These are phyloP conservation scores for Tetrapyrgos nigripes DNA, from an alignment of 1,284 basidiomycete species.

Conservation along the genomic window DNA sequence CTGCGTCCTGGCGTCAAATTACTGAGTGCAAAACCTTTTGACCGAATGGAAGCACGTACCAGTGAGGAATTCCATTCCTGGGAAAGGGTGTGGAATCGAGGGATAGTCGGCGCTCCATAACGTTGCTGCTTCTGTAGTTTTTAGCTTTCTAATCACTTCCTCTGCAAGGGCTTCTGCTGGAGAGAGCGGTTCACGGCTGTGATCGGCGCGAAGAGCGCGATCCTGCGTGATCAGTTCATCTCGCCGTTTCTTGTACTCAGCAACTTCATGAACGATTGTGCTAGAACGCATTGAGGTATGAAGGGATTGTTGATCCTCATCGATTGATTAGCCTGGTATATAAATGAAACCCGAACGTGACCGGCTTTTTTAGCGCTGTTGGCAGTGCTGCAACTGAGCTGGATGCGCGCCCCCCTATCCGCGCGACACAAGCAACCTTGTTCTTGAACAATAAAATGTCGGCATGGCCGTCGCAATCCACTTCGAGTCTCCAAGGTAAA, in stretches of 20 bases:
- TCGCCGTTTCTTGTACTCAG: slow-evolving; percentile 31
- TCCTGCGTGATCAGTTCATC: slow-evolving; percentile 49
- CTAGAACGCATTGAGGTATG: neutral
- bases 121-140: slow-evolving; percentile 55
- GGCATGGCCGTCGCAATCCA: too few relatives aligned
- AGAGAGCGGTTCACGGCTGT: slow-evolving; percentile 30
- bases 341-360: neutral
- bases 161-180: slow-evolving; percentile 58
- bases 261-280: too few relatives aligned
- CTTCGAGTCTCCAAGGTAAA: too few relatives aligned
- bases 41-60: slow-evolving; percentile 40
- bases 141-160: slow-evolving; percentile 56
- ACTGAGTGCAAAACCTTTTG: neutral
- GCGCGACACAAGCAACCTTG: too few relatives aligned
- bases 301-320: neutral
- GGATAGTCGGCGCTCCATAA: slow-evolving; percentile 64
- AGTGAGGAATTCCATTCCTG: slow-evolving; percentile 79
- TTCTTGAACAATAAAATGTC: too few relatives aligned
- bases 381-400: too few relatives aligned
- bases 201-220: slow-evolving; percentile 49
- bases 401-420: too few relatives aligned
- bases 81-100: slow-evolving; percentile 63
- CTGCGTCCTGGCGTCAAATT: slow-evolving; percentile 48
- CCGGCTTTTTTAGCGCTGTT: too few relatives aligned
- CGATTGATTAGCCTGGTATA: neutral